Evolutionary conservation across 331 rosid species (phyloP).

Genomic region (Quercus phellos): DNA sequence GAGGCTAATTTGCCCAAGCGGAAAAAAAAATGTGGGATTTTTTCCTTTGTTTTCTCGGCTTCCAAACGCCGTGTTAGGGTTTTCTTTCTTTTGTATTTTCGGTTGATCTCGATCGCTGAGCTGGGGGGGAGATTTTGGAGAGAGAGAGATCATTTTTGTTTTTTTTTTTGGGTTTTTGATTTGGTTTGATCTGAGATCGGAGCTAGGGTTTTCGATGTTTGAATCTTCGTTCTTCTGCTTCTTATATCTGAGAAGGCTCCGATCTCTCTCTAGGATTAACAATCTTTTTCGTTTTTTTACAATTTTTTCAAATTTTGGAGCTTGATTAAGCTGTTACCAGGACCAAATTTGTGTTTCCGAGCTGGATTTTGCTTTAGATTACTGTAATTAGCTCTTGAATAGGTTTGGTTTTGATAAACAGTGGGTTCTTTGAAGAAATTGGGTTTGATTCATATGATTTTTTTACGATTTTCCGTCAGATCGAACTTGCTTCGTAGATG

Average conservation of each 20-base stretch:
- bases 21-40: constrained; percentile 23
- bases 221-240: background rate
- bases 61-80: constrained; percentile 13
- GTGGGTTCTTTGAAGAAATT: background rate
- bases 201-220: background rate
- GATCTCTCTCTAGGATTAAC: background rate
- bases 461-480: constrained; percentile 3
- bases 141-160: no score
- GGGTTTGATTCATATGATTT: background rate
- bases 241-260: constrained; percentile 6
- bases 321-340: constrained; percentile 11
- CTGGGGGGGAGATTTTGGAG: background rate
- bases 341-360: constrained; percentile 13
- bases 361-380: constrained; percentile 17
- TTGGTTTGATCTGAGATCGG: constrained; percentile 10
- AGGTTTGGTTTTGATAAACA: background rate
- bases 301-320: background rate
- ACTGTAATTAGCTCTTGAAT: constrained; percentile 6
- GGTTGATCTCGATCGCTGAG: constrained; percentile 6
- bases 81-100: background rate
- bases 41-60: background rate
- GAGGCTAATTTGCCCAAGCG: background rate
- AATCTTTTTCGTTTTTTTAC: background rate
- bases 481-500: constrained; percentile 11
- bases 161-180: no score